Conservation (phyloP, 73 alveolate species). For the Paramecium octaurelia region DNA sequence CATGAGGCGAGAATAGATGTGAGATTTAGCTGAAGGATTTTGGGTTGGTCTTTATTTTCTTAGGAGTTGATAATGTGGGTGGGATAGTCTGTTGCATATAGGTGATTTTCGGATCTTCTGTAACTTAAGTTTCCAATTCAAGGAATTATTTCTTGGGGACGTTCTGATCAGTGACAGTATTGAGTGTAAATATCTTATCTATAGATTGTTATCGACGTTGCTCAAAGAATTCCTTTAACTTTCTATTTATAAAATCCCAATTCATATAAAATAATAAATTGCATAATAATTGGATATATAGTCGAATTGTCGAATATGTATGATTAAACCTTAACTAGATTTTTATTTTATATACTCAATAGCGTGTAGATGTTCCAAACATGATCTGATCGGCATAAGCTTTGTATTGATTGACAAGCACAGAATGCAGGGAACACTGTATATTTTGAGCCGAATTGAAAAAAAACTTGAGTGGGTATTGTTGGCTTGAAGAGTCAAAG, state of each 20-base stretch:
- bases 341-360: background rate
- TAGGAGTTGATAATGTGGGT: background rate
- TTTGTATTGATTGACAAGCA: slow-evolving; percentile 5
- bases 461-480: slow-evolving; percentile 4
- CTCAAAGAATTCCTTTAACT: slow-evolving; percentile 42
- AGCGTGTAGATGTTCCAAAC: slow-evolving; percentile 3
- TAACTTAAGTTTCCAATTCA: slow-evolving; percentile 13
- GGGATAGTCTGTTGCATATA: background rate
- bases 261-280: background rate
- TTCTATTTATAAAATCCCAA: slow-evolving; percentile 37
- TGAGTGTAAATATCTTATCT: slow-evolving; percentile 3
- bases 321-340: background rate
- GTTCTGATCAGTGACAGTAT: background rate
- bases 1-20: slow-evolving; percentile 42
- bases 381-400: slow-evolving; percentile 24
- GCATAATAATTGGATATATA: background rate
- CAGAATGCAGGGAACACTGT: slow-evolving; percentile 4
- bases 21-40: slow-evolving; percentile 25
- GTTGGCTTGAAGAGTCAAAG: background rate
- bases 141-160: background rate
- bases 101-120: background rate
- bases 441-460: slow-evolving; percentile 9
- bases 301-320: background rate
- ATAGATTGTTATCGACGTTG: background rate
- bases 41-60: background rate